Conservation (phyloP, 2,329 filamentous ascomycete genomes). For the Mollisiaceae sp. region DNA sequence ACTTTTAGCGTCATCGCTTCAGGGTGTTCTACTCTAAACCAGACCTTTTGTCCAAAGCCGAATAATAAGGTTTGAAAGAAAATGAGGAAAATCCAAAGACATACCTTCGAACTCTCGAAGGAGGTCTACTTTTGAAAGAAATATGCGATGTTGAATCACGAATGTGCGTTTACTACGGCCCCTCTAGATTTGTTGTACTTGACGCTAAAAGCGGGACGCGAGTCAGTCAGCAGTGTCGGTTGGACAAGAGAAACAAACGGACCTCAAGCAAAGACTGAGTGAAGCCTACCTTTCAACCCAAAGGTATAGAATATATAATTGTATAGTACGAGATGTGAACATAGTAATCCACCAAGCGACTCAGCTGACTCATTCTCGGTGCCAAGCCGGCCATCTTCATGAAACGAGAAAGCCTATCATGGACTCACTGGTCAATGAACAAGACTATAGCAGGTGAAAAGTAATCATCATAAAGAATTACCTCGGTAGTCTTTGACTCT, state of each 20-base stretch:
- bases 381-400: not conserved
- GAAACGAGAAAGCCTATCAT: not conserved
- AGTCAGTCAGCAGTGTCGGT: no score
- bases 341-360: not conserved
- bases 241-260: not conserved
- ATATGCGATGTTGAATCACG: no score
- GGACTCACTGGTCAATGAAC: not conserved
- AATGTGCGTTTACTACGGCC: no score
- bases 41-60: no score
- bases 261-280: not conserved
- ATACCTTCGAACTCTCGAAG: no score
- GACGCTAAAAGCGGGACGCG: no score
- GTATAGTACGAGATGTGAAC: not conserved
- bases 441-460: not conserved
- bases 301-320: not conserved
- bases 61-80: no score
- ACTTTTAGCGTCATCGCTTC: no score
- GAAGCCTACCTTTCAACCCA: not conserved
- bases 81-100: no score
- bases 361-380: not conserved
- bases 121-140: no score
- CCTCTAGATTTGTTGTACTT: no score
- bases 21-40: no score
- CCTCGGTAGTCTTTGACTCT: not conserved
- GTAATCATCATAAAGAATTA: not conserved